Evolutionary conservation across 2,329 filamentous ascomycete genomes (phyloP).

Genomic region (Botrytis galanthina): DNA sequence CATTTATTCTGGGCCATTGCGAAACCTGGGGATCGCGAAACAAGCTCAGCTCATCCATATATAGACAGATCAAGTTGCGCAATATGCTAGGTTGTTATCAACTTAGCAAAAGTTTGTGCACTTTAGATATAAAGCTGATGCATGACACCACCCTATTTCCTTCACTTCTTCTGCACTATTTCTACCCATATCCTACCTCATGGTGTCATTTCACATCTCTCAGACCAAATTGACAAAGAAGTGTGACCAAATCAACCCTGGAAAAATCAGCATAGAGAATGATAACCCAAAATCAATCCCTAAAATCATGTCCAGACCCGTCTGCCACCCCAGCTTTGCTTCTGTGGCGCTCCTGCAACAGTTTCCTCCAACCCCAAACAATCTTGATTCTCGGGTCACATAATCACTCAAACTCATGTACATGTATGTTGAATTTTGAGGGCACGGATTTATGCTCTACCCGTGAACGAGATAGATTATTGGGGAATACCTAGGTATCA

Average conservation of each 20-base stretch:
- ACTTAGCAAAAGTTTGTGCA: neutral
- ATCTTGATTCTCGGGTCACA: neutral
- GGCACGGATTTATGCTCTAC: accelerated
- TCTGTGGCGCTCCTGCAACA: too few species aligned
- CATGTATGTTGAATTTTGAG: neutral
- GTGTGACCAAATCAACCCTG: too few species aligned
- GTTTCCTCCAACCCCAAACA: too few species aligned
- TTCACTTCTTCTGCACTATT: neutral
- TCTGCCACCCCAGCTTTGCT: too few species aligned
- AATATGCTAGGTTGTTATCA: neutral
- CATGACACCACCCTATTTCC: neutral
- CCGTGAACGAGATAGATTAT: too few species aligned
- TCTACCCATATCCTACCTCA: too few species aligned
- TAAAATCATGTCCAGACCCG: too few species aligned
- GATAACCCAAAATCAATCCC: too few species aligned
- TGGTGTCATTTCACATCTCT: too few species aligned
- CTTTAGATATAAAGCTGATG: neutral
- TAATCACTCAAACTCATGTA: neutral
- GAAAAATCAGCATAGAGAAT: too few species aligned
- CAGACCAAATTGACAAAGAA: too few species aligned
- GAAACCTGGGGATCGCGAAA: neutral
- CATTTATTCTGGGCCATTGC: neutral
- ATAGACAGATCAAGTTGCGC: neutral
- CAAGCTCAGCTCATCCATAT: neutral
- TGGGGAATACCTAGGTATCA: too few species aligned